A percentile compares a stretch with the other conserved stretches of the same genome.
phyloP scores from a whole-genome alignment of 1,139 yeast species.

The Hemisphaericaspora lyxosophila region DNA sequence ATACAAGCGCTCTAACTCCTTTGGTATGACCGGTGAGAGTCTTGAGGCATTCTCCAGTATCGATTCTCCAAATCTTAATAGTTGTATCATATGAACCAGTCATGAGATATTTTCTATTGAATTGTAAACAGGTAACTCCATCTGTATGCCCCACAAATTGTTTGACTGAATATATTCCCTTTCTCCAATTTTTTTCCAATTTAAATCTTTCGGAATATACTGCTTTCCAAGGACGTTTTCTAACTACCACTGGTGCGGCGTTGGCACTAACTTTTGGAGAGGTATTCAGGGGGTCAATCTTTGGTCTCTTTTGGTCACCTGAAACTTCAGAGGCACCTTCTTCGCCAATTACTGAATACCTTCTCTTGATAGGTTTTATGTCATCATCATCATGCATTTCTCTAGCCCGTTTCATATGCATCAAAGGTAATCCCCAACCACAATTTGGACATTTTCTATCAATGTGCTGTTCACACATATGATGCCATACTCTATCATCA shows the following conservation, averaged over 20 bases:
- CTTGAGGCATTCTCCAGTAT: slow-evolving; percentile 72
- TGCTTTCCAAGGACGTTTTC: slow-evolving; percentile 86
- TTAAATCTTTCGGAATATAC: slow-evolving; percentile 88
- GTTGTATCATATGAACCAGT: slow-evolving; percentile 92
- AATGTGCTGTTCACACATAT: slow-evolving; percentile 97
- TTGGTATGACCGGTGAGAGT: slow-evolving; percentile 80
- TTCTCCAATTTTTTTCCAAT: slow-evolving; percentile 93
- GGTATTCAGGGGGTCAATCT: background rate
- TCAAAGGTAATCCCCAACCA: slow-evolving; percentile 96
- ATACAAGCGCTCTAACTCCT: slow-evolving; percentile 80
- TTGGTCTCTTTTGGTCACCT: slow-evolving; percentile 1
- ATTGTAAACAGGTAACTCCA: slow-evolving; percentile 84
- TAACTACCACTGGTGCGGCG: slow-evolving; percentile 14
- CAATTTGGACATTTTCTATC: slow-evolving; percentile 96
- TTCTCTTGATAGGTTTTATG: slow-evolving; percentile 25
- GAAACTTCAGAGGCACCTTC: slow-evolving; percentile 2
- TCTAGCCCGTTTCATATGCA: slow-evolving; percentile 77
- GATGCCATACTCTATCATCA: slow-evolving; percentile 97
- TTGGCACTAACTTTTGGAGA: background rate
- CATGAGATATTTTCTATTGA: slow-evolving; percentile 70
- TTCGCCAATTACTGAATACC: slow-evolving; percentile 24
- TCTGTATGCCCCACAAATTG: slow-evolving; percentile 83
- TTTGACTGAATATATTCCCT: slow-evolving; percentile 64
- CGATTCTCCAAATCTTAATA: slow-evolving; percentile 85
- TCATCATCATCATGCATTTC: slow-evolving; percentile 39